Percentiles rank a stretch among this genome's conserved stretches.
Conservation (phyloP, 495 filamentous ascomycete species). For the Stereocaulon alpinum region DNA sequence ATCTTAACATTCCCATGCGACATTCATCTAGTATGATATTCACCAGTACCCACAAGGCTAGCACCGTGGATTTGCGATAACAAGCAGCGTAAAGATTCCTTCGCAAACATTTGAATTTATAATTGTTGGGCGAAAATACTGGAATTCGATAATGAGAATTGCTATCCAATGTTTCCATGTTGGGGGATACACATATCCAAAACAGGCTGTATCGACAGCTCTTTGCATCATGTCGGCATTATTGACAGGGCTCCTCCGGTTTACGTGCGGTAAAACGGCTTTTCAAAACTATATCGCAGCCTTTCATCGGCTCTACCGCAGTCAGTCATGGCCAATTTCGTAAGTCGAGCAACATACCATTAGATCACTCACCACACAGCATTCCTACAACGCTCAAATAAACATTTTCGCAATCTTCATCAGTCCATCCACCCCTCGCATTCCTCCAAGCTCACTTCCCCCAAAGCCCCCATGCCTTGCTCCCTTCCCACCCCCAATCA, state of each 20-base stretch:
- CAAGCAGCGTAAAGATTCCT: no score
- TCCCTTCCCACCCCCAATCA: slow-evolving; percentile 37
- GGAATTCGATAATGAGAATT: no score
- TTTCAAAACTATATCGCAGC: background rate
- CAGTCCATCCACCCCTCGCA: slow-evolving; percentile 34
- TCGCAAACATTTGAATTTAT: no score
- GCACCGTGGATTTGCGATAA: no score
- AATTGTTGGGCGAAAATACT: no score
- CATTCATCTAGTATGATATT: no score
- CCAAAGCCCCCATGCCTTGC: slow-evolving; percentile 2
- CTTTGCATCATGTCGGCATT: no score
- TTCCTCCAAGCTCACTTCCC: slow-evolving; percentile 7
- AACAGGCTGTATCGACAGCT: no score
- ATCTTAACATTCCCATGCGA: no score
- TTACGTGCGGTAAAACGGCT: background rate
- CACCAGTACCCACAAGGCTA: no score
- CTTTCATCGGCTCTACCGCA: background rate
- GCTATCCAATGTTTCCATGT: no score
- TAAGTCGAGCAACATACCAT: background rate
- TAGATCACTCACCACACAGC: background rate
- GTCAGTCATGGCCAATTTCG: background rate
- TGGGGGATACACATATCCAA: no score
- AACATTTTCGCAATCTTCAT: slow-evolving; percentile 58
- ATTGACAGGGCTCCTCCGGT: background rate
- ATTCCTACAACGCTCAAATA: slow-evolving; percentile 30